Evolutionary conservation across 2,329 filamentous ascomycete species (phyloP).

Genomic region (Plenodomus lindquistii): DNA sequence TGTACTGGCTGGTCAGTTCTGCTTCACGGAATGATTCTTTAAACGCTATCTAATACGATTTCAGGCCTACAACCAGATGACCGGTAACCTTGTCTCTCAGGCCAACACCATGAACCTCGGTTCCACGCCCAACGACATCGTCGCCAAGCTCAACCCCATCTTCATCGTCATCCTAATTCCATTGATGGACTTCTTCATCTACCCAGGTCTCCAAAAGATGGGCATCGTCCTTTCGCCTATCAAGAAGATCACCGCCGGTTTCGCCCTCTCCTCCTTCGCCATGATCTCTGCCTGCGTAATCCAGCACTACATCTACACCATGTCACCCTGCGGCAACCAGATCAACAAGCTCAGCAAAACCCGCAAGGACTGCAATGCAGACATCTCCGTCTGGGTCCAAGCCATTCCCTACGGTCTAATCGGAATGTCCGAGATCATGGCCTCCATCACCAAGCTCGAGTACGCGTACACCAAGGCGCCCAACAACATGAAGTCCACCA

Average conservation of each 20-base stretch:
- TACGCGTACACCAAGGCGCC: constrained; percentile 59
- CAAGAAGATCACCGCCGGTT: constrained; percentile 74
- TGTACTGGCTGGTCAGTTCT: constrained; percentile 29
- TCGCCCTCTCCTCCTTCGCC: constrained; percentile 65
- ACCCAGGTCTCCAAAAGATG: constrained; percentile 68
- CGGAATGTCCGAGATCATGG: constrained; percentile 64
- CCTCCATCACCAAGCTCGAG: constrained; percentile 71
- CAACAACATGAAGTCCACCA: constrained; percentile 60
- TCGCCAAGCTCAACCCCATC: constrained; percentile 77
- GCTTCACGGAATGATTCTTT: constrained; percentile 49
- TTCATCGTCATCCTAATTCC: constrained; percentile 69
- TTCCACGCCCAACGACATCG: constrained; percentile 75
- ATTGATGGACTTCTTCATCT: constrained; percentile 67
- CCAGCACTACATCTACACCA: constrained; percentile 58
- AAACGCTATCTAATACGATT: constrained; percentile 3
- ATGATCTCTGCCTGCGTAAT: constrained; percentile 62
- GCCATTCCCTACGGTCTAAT: constrained; percentile 59
- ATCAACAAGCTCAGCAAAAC: constrained; percentile 43
- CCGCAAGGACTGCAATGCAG: constrained; percentile 45
- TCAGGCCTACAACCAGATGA: constrained; percentile 58
- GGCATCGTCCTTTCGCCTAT: constrained; percentile 72
- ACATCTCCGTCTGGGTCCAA: constrained; percentile 61
- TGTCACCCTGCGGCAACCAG: constrained; percentile 30
- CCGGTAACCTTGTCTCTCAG: constrained; percentile 69
- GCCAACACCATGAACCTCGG: constrained; percentile 68